These are phyloP conservation scores for Hemisphaericaspora xylanilytica DNA, from an alignment of 1,139 yeast genomes.

Conservation along the genomic window DNA sequence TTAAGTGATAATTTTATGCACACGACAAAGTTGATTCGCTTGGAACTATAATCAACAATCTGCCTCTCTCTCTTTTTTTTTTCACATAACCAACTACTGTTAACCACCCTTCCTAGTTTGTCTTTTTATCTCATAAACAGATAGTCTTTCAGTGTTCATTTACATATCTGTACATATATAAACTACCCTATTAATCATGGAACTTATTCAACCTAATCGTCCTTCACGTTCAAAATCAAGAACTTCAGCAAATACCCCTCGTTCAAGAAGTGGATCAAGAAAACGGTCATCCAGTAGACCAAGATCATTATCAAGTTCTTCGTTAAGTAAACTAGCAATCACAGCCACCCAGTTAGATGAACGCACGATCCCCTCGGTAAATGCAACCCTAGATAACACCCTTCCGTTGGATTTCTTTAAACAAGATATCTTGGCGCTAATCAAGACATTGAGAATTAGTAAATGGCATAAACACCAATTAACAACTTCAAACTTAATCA, in stretches of 20 bases:
- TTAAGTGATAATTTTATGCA: too few species aligned
- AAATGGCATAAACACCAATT: conserved; percentile 66
- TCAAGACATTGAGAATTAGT: conserved; percentile 63
- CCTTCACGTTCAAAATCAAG: conserved; percentile 37
- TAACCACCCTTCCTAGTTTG: too few species aligned
- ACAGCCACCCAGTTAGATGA: conserved; percentile 33
- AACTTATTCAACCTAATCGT: neutral
- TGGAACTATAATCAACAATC: too few species aligned
- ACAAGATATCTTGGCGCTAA: conserved; percentile 69
- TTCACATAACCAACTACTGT: too few species aligned
- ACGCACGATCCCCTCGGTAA: conserved; percentile 36
- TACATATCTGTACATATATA: too few species aligned
- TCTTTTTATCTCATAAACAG: too few species aligned
- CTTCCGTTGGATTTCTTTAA: conserved; percentile 82
- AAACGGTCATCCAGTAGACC: conserved; percentile 32
- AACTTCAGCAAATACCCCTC: conserved; percentile 33
- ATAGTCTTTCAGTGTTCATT: too few species aligned
- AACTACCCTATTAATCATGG: neutral
- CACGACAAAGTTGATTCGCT: too few species aligned
- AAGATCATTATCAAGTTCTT: conserved; percentile 28
- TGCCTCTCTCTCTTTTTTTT: too few species aligned
- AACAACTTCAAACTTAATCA: conserved; percentile 45
- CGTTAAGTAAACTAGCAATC: conserved; percentile 23
- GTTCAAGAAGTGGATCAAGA: conserved; percentile 37
- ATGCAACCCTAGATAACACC: conserved; percentile 58